Evolutionary conservation across 331 rosid species (phyloP).

Genomic region (Pyrus hybrid): DNA sequence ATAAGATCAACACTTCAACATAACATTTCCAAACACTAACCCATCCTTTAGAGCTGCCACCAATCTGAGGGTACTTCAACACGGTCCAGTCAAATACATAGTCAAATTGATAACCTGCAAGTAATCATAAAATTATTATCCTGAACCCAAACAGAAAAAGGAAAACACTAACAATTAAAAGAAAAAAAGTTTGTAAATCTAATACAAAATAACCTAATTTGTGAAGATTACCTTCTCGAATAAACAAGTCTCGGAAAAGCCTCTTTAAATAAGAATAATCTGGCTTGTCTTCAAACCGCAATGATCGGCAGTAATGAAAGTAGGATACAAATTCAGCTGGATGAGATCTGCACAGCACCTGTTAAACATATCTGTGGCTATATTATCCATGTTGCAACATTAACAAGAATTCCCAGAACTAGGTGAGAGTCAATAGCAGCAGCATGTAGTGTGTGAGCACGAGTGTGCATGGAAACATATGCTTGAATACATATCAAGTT

Average conservation of each 20-base stretch:
- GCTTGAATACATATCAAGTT: neutral
- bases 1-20: neutral
- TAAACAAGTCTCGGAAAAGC: conserved; percentile 87
- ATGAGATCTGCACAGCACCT: conserved; percentile 87
- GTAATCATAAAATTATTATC: conserved; percentile 20
- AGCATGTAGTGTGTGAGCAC: neutral
- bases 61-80: conserved; percentile 75
- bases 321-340: conserved; percentile 94
- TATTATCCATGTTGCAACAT: conserved; percentile 13
- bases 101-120: conserved; percentile 91
- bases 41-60: conserved; percentile 76
- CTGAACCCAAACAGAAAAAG: neutral
- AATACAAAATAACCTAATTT: neutral
- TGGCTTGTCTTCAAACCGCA: conserved; percentile 97
- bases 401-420: neutral
- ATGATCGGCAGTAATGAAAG: conserved; percentile 92
- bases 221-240: conserved; percentile 66
- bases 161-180: neutral
- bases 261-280: conserved; percentile 96
- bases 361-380: conserved; percentile 24
- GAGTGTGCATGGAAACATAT: neutral
- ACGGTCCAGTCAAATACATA: conserved; percentile 97
- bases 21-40: conserved; percentile 34
- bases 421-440: neutral
- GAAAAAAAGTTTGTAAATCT: neutral